phyloP scores from a whole-genome alignment of 129 eudicot genomes.

The Gnaphalium uliginosum region DNA sequence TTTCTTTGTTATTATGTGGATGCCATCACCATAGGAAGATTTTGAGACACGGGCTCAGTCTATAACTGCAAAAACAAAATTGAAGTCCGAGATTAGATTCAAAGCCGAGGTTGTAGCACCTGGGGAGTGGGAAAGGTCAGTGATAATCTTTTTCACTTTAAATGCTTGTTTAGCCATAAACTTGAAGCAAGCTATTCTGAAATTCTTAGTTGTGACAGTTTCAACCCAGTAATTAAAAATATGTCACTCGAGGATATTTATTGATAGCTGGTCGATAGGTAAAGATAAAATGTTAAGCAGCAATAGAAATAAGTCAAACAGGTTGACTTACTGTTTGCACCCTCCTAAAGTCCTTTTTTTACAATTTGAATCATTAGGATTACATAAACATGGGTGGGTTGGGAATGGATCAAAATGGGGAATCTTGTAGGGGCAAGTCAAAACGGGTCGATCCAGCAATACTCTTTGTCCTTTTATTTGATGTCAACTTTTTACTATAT shows the following conservation, averaged over 20 bases:
- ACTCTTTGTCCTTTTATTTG: no score
- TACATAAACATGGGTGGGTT: no score
- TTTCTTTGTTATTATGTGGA: slow-evolving; percentile 4
- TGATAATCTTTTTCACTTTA: slow-evolving; percentile 2
- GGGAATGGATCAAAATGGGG: no score
- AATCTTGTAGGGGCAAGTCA: no score
- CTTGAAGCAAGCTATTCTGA: not conserved
- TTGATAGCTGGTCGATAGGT: not conserved
- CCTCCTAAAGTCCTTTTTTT: no score
- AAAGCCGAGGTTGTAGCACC: slow-evolving; percentile 89
- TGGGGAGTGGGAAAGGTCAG: slow-evolving; percentile 93
- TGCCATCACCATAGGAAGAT: slow-evolving; percentile 64
- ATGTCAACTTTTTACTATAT: no score
- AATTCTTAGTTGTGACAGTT: not conserved
- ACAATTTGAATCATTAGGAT: no score
- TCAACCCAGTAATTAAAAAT: not conserved
- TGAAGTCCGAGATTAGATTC: slow-evolving; percentile 85
- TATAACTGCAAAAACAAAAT: slow-evolving; percentile 71
- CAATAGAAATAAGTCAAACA: not conserved
- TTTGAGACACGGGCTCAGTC: slow-evolving; percentile 87
- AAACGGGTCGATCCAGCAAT: no score
- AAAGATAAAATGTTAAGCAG: not conserved
- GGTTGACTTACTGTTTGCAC: not conserved
- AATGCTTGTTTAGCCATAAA: not conserved
- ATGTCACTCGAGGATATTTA: not conserved